These are phyloP conservation scores for Penicillium sp. DNA, from an alignment of 2,329 filamentous ascomycete genomes.

Conservation along the genomic window DNA sequence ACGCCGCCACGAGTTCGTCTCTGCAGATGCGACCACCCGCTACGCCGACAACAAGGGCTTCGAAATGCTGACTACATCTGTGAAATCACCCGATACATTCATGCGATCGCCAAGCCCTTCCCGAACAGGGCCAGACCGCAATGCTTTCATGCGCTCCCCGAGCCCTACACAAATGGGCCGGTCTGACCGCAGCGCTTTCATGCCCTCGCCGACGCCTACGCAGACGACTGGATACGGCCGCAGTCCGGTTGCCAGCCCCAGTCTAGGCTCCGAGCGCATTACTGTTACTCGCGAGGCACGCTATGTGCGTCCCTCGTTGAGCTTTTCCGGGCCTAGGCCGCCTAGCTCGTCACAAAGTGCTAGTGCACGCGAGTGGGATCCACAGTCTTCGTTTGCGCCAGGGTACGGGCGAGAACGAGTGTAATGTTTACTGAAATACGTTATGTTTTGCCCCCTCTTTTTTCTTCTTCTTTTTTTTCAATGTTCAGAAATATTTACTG, in stretches of 20 bases:
- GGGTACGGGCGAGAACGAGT: conserved; percentile 11
- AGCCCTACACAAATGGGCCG: conserved; percentile 10
- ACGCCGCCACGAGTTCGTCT: conserved; percentile 69
- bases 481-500: neutral
- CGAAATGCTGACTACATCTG: conserved; percentile 58
- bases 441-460: neutral
- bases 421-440: conserved; percentile 1
- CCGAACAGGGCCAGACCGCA: conserved; percentile 8
- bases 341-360: conserved; percentile 26
- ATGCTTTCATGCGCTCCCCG: conserved; percentile 16
- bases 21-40: conserved; percentile 63
- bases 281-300: conserved; percentile 37
- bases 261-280: conserved; percentile 15
- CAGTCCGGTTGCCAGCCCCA: conserved; percentile 24
- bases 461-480: neutral
- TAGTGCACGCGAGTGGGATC: conserved; percentile 30
- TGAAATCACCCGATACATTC: conserved; percentile 28
- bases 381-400: conserved; percentile 29
- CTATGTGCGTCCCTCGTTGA: conserved; percentile 42
- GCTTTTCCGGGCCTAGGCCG: conserved; percentile 42
- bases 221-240: conserved; percentile 11
- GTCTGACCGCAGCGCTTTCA: neutral
- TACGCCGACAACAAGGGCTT: conserved; percentile 62
- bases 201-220: conserved; percentile 16
- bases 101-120: conserved; percentile 20